phyloP scores from a whole-genome alignment of 176 grass and related monocot genomes.

The Cenchrus fungigraminus region DNA sequence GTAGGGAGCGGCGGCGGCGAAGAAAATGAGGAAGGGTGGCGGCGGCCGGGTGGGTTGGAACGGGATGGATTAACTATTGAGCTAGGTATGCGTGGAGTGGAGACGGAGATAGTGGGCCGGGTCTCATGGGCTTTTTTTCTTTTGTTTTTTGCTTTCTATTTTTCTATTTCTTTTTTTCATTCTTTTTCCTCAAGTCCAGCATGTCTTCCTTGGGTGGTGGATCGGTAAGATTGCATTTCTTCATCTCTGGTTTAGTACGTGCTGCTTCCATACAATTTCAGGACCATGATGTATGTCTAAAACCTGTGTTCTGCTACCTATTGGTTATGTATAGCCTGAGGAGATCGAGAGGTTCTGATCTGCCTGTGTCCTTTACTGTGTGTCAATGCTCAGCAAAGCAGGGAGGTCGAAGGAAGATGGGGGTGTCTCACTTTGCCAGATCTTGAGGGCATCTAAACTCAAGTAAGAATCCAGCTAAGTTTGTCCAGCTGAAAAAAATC shows the following conservation, averaged over 20 bases:
- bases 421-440: constrained; percentile 67
- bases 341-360: constrained; percentile 86
- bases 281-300: constrained; percentile 8
- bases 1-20: no score
- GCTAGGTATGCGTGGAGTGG: no score
- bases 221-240: constrained; percentile 55
- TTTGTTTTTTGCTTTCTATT: no score
- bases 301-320: constrained; percentile 19
- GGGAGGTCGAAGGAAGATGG: constrained; percentile 58
- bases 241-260: not conserved
- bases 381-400: constrained; percentile 69
- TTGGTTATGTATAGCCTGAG: constrained; percentile 58
- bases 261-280: not conserved
- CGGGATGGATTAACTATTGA: no score
- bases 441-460: constrained; percentile 79
- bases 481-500: not conserved
- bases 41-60: no score
- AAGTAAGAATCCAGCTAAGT: constrained; percentile 52
- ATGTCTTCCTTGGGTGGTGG: constrained; percentile 75
- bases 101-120: no score
- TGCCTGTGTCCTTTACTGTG: constrained; percentile 84
- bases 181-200: constrained; percentile 51
- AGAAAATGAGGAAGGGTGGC: no score
- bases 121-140: no score
- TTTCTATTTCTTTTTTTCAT: no score